Percentiles rank a stretch among this genome's conserved stretches.
These are phyloP conservation scores for Coemansia linderi DNA, from an alignment of 371 early-diverging fungal species.

Conservation along the genomic window DNA sequence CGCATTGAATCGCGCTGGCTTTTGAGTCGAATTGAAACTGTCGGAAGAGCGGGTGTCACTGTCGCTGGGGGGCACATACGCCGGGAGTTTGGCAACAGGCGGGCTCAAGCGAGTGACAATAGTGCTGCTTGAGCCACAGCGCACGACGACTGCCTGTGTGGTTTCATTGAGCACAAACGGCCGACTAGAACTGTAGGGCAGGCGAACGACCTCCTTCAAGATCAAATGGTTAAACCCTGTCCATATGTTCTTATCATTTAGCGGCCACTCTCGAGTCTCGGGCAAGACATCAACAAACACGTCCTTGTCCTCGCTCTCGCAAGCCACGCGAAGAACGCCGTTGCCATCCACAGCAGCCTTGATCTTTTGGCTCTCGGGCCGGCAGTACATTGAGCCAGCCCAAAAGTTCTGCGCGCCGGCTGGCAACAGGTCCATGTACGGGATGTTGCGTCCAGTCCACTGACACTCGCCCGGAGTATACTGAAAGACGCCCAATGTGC, in stretches of 20 bases:
- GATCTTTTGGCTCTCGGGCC: constrained; percentile 30
- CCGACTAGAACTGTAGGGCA: constrained; percentile 32
- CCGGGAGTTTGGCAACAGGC: constrained; percentile 8
- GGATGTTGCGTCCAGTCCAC: constrained; percentile 53
- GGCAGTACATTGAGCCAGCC: constrained; percentile 53
- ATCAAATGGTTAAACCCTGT: constrained; percentile 49
- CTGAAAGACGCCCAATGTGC: constrained; percentile 25
- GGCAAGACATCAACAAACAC: constrained; percentile 53
- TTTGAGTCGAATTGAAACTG: not conserved
- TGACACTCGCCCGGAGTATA: constrained; percentile 42
- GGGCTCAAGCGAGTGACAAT: constrained; percentile 39
- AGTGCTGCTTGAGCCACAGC: constrained; percentile 35
- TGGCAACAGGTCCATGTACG: constrained; percentile 54
- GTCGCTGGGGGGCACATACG: constrained; percentile 20
- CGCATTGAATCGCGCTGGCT: not conserved
- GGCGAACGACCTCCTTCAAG: constrained; percentile 26
- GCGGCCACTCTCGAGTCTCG: constrained; percentile 53
- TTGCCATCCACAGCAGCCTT: constrained; percentile 33
- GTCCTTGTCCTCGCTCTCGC: constrained; percentile 1
- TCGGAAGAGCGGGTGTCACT: constrained; percentile 29
- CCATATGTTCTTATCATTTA: constrained; percentile 50
- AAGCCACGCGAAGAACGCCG: constrained; percentile 29
- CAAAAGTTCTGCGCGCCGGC: constrained; percentile 57
- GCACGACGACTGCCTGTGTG: constrained; percentile 41
- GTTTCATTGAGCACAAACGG: constrained; percentile 26